Evolutionary conservation across 179 eudicot genomes (phyloP).

Genomic region (Spergularia azorica): DNA sequence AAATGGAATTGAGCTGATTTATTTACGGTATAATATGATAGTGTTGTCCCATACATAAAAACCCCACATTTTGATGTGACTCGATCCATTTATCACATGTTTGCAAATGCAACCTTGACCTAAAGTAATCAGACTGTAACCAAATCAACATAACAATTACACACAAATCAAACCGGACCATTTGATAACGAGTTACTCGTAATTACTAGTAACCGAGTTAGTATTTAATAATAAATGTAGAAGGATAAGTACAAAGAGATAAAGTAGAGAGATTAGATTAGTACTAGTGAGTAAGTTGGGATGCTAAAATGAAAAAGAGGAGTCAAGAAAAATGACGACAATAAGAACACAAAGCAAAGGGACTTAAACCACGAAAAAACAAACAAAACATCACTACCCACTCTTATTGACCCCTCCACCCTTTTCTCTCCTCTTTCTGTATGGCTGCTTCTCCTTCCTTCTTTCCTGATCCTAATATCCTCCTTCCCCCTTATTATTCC

Average conservation of each 20-base stretch:
- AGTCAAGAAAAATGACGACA: slow-evolving; percentile 37
- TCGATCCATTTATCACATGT: too few species aligned
- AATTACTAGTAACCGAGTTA: neutral
- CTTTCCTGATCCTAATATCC: slow-evolving; percentile 40
- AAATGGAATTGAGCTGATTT: too few species aligned
- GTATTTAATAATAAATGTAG: neutral
- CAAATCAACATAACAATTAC: neutral
- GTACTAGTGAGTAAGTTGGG: slow-evolving; percentile 9
- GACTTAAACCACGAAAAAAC: neutral
- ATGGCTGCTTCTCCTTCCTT: slow-evolving; percentile 49
- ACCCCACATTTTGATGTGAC: too few species aligned
- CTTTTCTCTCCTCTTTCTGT: slow-evolving; percentile 26
- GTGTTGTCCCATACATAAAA: too few species aligned
- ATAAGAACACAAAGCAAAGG: slow-evolving; percentile 23
- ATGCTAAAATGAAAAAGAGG: slow-evolving; percentile 22
- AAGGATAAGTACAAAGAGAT: neutral
- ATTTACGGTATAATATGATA: too few species aligned
- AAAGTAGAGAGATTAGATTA: neutral
- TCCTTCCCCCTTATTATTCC: slow-evolving; percentile 16
- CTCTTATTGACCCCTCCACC: slow-evolving; percentile 2
- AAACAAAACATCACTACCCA: slow-evolving; percentile 13
- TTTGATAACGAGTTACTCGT: neutral
- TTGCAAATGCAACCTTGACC: too few species aligned
- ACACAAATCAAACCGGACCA: neutral
- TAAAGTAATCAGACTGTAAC: too few species aligned